Base-by-base conservation (phyloP, 2,329 filamentous ascomycete species). In the Ophiostoma angusticollis region DNA sequence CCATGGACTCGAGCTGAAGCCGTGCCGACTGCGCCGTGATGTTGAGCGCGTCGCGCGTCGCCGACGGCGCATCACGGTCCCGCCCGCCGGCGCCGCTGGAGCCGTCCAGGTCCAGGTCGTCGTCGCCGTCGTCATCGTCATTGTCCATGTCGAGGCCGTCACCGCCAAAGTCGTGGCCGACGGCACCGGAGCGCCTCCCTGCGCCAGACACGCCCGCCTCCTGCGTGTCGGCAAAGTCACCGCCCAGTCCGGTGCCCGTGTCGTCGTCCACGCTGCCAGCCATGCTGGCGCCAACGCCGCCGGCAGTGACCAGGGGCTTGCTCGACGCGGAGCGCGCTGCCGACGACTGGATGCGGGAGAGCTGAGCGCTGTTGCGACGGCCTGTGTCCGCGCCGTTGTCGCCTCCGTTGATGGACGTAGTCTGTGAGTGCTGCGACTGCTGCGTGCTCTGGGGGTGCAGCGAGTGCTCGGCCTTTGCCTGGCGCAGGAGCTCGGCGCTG, bases 21-120 rank as follows among this genome's bases (percentile, higher is more conserved):
- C 83, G 89, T 9, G 86, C 86, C 12, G 91, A 96, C 57, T 96
- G 89, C 0, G 91, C 91, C 3, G 89, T 95, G 52, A 98, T 96
- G 56, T 89, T 89, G 59, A 96, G 87, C 2, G 91, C 87, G 56
- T 98, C 91, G 54, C 93, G 93, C 53, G 75, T 87, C 24, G 78
- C 75, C 1, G 80, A 73, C 8, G 74, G 76, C 24, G 78, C 64
- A 46, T 93, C 84, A 42, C 74, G 79, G 6, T 45, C 46, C 11
- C 25, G 38, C 9, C 30, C 80, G 51, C 85, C 29, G 16, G 6
- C 6, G 38, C 80, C 80, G 51, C 85, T 93, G 25, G 74, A 80
- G 46, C 84, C 84, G 50, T 93, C 85, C 31, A 75, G 77, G 43
- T 83, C 82, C 19, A 89, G 83, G 35, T 93, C 83, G 16, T 70